Conservation (phyloP, 164 flowering plant species). For the Chimonanthus praecox region DNA sequence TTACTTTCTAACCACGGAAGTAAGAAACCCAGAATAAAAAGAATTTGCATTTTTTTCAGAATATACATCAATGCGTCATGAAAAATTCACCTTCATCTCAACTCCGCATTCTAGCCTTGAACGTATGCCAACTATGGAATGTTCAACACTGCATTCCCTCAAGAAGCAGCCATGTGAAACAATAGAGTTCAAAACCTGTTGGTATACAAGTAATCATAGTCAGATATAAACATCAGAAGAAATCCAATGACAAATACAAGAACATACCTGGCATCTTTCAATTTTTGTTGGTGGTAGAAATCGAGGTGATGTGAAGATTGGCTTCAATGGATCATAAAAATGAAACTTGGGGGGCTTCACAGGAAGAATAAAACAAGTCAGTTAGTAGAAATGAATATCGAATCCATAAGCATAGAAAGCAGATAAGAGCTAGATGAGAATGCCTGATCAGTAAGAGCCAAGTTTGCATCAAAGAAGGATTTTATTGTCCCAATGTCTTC, state of each 20-base stretch:
- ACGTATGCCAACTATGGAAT: slow-evolving; percentile 75
- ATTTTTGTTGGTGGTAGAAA: slow-evolving; percentile 82
- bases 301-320: slow-evolving; percentile 79
- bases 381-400: neutral
- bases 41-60: neutral
- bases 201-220: neutral
- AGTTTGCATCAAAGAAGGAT: slow-evolving; percentile 74
- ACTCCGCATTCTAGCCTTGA: slow-evolving; percentile 78
- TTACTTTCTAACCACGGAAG: neutral
- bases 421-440: neutral
- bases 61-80: neutral
- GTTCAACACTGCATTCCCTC: slow-evolving; percentile 59
- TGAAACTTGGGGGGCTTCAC: slow-evolving; percentile 69
- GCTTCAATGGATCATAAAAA: slow-evolving; percentile 73
- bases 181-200: slow-evolving; percentile 72
- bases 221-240: slow-evolving; percentile 2
- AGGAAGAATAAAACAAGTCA: neutral
- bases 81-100: slow-evolving; percentile 49
- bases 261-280: slow-evolving; percentile 57
- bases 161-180: slow-evolving; percentile 90
- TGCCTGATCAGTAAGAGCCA: slow-evolving; percentile 85
- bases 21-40: neutral
- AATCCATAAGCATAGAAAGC: neutral
- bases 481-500: slow-evolving; percentile 85
- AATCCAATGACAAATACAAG: neutral